Percentiles rank a stretch among this genome's conserved stretches.
phyloP scores from a whole-genome alignment of 2,329 filamentous ascomycete species.

The Coniella vitis region DNA sequence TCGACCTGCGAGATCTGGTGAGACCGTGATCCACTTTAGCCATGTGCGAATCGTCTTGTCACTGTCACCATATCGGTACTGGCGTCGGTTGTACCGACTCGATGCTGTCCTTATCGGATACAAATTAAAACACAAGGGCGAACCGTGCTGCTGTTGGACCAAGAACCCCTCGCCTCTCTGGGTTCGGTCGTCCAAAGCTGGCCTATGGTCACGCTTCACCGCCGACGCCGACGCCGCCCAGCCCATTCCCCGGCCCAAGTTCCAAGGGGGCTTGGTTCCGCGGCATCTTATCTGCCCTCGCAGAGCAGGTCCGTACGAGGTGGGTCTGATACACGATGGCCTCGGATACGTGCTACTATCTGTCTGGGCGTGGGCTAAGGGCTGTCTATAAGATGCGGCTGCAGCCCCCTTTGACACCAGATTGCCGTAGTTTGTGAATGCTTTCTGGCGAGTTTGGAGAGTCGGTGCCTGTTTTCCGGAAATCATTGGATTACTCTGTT shows the following conservation, averaged over 20 bases:
- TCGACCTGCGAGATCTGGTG: conserved; percentile 14
- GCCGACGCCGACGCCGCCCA: conserved; percentile 2
- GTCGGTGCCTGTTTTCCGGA: too few species aligned
- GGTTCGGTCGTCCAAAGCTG: background rate
- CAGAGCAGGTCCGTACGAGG: background rate
- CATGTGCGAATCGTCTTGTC: conserved; percentile 15
- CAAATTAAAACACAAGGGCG: background rate
- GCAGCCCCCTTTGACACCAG: background rate
- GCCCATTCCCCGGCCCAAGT: background rate
- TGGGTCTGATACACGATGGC: conserved; percentile 1
- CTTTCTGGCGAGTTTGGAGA: too few species aligned
- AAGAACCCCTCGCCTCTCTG: too few species aligned
- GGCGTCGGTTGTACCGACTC: conserved; percentile 11
- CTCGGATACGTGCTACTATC: too few species aligned
- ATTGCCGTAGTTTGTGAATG: background rate
- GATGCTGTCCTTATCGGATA: conserved; percentile 11
- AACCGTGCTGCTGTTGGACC: background rate
- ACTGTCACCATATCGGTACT: conserved; percentile 6
- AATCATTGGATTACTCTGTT: too few species aligned
- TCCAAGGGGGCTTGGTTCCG: background rate
- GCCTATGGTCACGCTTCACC: background rate
- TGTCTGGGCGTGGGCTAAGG: too few species aligned
- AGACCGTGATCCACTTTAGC: conserved; percentile 13
- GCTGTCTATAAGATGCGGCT: background rate
- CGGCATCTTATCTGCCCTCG: conserved; percentile 2